Base-by-base conservation (phyloP, 352 stramenopile genomes). In the Phytophthora chlamydospora region DNA sequence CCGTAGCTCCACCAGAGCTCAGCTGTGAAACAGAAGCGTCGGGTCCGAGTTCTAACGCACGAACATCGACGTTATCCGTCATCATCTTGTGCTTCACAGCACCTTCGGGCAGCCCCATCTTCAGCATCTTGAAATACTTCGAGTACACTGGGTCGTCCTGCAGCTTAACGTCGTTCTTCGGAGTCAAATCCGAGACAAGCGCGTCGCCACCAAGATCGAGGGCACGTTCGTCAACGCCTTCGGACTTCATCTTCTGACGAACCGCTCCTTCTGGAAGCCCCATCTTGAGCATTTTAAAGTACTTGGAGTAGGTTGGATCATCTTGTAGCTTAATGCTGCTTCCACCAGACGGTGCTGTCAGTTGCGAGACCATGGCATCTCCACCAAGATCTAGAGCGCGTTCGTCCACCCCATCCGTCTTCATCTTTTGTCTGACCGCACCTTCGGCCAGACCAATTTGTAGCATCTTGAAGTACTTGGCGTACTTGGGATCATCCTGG, bases 101-200 rank as follows among this genome's bases (percentile, higher is more conserved):
- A 14, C 80, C 89, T 21, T 93, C 75, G 5, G 90, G 89, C 7
- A 98, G 50, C n/a, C 94, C 93, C 69, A 97, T 88, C 57, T 96
- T 93, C 21, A 98, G 62, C 93, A 98, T 98, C 58, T 96, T 96
- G 61, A 98, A 97, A 62, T 98, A 98, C 56, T 96, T 95, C 7
- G 74, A 71, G 40, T 94, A 88, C 0, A 80, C 33, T 19, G 87
- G 68, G 55, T 96, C 86, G 34, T 88, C 78, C 14, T 73, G 46
- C 7, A 89, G 58, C n/a, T 71, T 82, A 10, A 68, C 33, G 13
- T 68, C 66, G 13, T 79, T 70, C 13, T 36, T 49, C 6, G 70
- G 19, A 40, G 66, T 6, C 46, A 88, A 43, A 6, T 77, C 56
- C 6, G 63, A 86, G n/a, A 89, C 68, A 29, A 72, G 60, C 3